A percentile compares a stretch with the other conserved stretches of the same genome.
Evolutionary conservation across 2,329 filamentous ascomycete species (phyloP).

Genomic region (Colletotrichum simmondsii): DNA sequence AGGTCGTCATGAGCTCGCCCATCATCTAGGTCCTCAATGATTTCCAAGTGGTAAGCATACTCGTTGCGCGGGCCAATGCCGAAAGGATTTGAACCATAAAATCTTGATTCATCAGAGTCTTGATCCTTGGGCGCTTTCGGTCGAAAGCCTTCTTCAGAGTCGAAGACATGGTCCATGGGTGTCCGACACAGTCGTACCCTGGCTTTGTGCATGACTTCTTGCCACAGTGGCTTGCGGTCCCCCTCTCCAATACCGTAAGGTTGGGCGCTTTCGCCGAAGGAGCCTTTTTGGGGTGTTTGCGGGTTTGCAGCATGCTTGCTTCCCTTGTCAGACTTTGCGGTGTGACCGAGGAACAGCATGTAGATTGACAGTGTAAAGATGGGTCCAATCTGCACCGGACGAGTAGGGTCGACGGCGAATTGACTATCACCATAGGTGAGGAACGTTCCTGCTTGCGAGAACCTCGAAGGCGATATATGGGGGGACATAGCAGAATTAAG

Average conservation of each 20-base stretch:
- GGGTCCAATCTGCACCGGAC: constrained; percentile 84
- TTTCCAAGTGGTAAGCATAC: constrained; percentile 83
- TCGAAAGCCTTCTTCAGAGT: constrained; percentile 46
- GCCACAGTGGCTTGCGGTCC: constrained; percentile 82
- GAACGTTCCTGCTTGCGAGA: constrained; percentile 93
- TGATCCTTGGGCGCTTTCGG: constrained; percentile 18
- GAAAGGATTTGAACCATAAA: constrained; percentile 12
- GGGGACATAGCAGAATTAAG: constrained; percentile 83
- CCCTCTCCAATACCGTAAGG: constrained; percentile 60
- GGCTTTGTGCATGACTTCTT: constrained; percentile 95
- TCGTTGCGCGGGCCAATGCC: constrained; percentile 43
- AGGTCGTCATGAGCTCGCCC: constrained; percentile 62
- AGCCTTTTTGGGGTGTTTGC: not conserved
- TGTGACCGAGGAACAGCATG: constrained; percentile 91
- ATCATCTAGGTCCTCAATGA: constrained; percentile 82
- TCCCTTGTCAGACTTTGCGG: constrained; percentile 39
- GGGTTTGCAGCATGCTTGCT: not conserved
- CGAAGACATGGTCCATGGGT: constrained; percentile 63
- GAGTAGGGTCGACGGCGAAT: constrained; percentile 73
- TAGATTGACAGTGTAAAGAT: constrained; percentile 89
- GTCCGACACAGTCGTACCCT: constrained; percentile 82
- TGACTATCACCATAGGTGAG: constrained; percentile 88
- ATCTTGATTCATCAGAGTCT: not conserved
- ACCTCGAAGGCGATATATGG: constrained; percentile 87
- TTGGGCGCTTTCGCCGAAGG: constrained; percentile 42